These are phyloP conservation scores for Verticillium dahliae DNA, from an alignment of 2,329 filamentous ascomycete genomes.

Conservation along the genomic window DNA sequence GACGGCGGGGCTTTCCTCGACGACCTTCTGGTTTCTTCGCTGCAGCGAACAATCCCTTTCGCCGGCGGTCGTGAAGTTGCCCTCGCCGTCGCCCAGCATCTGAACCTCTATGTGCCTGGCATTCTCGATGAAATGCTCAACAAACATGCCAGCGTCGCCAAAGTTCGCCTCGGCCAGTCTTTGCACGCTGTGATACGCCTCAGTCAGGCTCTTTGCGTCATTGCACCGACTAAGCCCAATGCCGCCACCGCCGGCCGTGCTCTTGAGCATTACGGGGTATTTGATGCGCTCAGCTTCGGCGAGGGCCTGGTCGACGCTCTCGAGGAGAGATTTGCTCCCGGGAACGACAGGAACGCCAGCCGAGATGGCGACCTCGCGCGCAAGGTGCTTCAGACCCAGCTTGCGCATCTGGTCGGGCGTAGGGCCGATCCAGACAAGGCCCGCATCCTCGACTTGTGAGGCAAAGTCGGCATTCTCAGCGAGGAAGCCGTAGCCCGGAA, in stretches of 20 bases:
- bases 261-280: slow-evolving; percentile 39
- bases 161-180: slow-evolving; percentile 33
- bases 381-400: slow-evolving; percentile 30
- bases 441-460: slow-evolving; percentile 39
- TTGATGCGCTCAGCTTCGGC: slow-evolving; percentile 20
- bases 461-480: slow-evolving; percentile 60
- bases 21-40: slow-evolving; percentile 42
- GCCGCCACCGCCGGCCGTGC: slow-evolving; percentile 39
- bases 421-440: slow-evolving; percentile 55
- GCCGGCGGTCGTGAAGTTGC: slow-evolving; percentile 29
- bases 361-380: slow-evolving; percentile 23
- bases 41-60: slow-evolving; percentile 47
- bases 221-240: slow-evolving; percentile 32
- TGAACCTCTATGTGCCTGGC: slow-evolving; percentile 44
- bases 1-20: slow-evolving; percentile 37
- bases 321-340: slow-evolving; percentile 20
- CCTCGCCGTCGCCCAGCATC: slow-evolving; percentile 37
- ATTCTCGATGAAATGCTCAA: slow-evolving; percentile 33
- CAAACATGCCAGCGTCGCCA: slow-evolving; percentile 29
- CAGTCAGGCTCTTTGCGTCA: slow-evolving; percentile 19
- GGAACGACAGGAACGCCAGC: slow-evolving; percentile 27
- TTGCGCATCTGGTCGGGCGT: slow-evolving; percentile 33
- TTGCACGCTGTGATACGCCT: slow-evolving; percentile 28
- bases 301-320: slow-evolving; percentile 18
- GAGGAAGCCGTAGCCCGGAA: slow-evolving; percentile 63